Evolutionary conservation across 2,329 filamentous ascomycete genomes (phyloP), one percentile per base, ranked within the genome.

Genomic region (Trichoderma sp.): DNA sequence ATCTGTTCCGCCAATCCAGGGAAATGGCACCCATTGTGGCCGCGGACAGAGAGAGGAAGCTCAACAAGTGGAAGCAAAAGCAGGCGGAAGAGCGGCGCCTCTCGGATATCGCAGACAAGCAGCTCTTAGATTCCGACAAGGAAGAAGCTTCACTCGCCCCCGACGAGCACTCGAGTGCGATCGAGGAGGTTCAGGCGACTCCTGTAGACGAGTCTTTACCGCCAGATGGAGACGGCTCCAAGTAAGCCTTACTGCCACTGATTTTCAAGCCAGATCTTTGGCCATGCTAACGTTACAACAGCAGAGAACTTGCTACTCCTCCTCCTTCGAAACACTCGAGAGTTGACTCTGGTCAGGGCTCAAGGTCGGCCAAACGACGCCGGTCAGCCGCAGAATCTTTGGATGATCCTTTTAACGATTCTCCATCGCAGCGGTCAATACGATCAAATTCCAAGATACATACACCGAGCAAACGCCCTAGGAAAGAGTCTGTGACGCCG

Each of bases 1-100:
- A 80, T 2, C 79, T 89, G 6, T 89, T 89, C 74, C 82, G 83
- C 56, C 84, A 85, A 6, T 82, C 85, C 14, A 85, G 84, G 73
- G 82, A 85, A 71, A 86, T 87, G 76, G 86, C 85, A 65, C 81
- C 83, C 6, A 80, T 82, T 43, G 77, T 85, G 36, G 77, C 81
- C 69, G 82, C 83, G n/a, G 82, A 85, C 36, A 80, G 78, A 47
- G 79, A 83, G 74, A 77, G 80, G 58, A 75, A 76, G n/a, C 28
- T 75, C 62, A 71, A 74, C 71, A 78, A 74, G 71, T 77, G 75
- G 70, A 76, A 75, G 73, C 75, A 77, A 53, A 75, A 77, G 32
- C 73, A 72, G 36, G 74, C 76, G 21, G 73, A 76, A 65, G 73
- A 75, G 7, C 74, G 73, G 39, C 74, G 68, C 36, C 74, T 70